These are phyloP conservation scores for Sorghum bicolor DNA, from an alignment of 176 grass and related monocot species.

Conservation along the genomic window DNA sequence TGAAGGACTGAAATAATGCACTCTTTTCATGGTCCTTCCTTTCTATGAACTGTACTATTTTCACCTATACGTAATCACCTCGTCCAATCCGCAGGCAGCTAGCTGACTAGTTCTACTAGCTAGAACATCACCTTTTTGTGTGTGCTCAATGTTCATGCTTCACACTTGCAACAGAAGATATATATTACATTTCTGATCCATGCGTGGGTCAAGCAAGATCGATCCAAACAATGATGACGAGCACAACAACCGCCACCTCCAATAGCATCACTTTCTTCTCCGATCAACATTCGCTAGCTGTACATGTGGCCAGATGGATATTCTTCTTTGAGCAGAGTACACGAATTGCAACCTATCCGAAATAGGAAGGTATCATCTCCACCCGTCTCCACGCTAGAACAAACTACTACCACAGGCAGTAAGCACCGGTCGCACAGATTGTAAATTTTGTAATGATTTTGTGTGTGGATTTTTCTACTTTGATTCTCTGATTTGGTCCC, in stretches of 20 bases:
- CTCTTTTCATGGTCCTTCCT: not conserved
- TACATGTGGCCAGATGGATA: slow-evolving; percentile 3
- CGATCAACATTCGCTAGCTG: not conserved
- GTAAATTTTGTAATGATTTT: not conserved
- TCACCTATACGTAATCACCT: not conserved
- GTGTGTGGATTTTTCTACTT: not conserved
- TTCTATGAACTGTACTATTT: not conserved
- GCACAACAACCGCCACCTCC: not conserved
- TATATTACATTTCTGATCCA: not conserved
- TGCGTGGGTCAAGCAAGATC: not conserved
- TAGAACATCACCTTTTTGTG: not conserved
- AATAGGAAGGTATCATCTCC: not conserved
- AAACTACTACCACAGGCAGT: not conserved
- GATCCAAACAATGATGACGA: slow-evolving; percentile 19
- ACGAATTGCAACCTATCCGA: not conserved
- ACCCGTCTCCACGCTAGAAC: not conserved
- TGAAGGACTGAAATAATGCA: not conserved
- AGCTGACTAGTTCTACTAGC: not conserved
- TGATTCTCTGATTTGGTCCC: not conserved
- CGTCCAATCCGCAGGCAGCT: not conserved
- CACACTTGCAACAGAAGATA: slow-evolving; percentile 16
- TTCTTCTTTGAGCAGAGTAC: slow-evolving; percentile 30
- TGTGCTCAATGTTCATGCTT: not conserved
- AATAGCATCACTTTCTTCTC: not conserved
- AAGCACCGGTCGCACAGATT: not conserved